phyloP scores from a whole-genome alignment of 169 alveolate species.

The Plasmodium falciparum region DNA sequence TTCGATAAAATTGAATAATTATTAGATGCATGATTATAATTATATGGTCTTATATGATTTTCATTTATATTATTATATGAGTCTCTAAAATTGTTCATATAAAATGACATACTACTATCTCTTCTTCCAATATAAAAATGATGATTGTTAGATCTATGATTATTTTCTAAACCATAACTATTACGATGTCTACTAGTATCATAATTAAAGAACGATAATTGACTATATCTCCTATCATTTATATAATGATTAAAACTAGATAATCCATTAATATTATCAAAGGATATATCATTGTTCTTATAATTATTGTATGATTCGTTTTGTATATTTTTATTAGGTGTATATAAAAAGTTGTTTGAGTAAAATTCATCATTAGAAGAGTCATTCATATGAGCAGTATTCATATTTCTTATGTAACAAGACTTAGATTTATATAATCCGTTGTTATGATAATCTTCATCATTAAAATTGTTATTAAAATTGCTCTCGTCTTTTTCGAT shows the following conservation, averaged over 20 bases:
- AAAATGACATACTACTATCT: slow-evolving; percentile 27
- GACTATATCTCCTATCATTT: slow-evolving; percentile 29
- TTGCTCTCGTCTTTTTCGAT: not conserved
- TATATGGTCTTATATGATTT: not conserved
- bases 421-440: not conserved
- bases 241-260: slow-evolving; percentile 10
- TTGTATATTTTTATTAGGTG: slow-evolving; percentile 39
- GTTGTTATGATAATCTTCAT: not conserved
- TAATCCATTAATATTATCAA: slow-evolving; percentile 33
- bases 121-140: slow-evolving; percentile 3
- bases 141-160: slow-evolving; percentile 19
- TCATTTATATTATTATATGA: slow-evolving; percentile 1
- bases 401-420: not conserved
- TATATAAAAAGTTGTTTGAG: slow-evolving; percentile 67
- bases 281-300: slow-evolving; percentile 46
- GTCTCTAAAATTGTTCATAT: not conserved
- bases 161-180: slow-evolving; percentile 16
- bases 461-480: not conserved
- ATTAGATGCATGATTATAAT: slow-evolving; percentile 3
- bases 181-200: slow-evolving; percentile 21
- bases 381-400: not conserved
- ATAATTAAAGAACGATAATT: slow-evolving; percentile 12
- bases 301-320: slow-evolving; percentile 7
- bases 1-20: slow-evolving; percentile 7
- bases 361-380: slow-evolving; percentile 69